phyloP scores from a whole-genome alignment of 2,329 filamentous ascomycete genomes.

The Penicillium sp. region DNA sequence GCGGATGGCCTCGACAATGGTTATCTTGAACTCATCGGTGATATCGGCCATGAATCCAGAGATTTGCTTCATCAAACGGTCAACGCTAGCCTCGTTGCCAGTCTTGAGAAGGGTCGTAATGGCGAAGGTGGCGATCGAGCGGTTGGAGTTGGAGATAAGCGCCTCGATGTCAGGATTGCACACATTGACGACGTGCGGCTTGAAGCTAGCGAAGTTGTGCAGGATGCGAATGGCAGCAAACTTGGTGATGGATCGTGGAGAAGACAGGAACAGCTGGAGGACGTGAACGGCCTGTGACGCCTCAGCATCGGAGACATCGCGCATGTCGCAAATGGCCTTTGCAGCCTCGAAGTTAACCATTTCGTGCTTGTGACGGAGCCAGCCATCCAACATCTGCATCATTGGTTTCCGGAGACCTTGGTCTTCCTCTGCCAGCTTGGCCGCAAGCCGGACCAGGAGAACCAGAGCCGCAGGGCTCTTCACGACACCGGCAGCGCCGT shows the following conservation, averaged over 20 bases:
- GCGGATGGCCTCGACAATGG: constrained; percentile 97
- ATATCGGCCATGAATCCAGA: constrained; percentile 98
- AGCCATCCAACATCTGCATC: constrained; percentile 94
- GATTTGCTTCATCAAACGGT: constrained; percentile 98
- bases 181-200: constrained; percentile 83
- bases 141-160: constrained; percentile 93
- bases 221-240: constrained; percentile 95
- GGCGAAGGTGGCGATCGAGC: constrained; percentile 95
- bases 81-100: constrained; percentile 94
- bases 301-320: constrained; percentile 87
- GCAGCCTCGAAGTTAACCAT: constrained; percentile 99
- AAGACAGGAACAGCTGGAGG: constrained; percentile 93
- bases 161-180: constrained; percentile 98
- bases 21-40: constrained; percentile 99
- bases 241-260: constrained; percentile 91
- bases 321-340: constrained; percentile 94
- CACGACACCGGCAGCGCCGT: constrained; percentile 82
- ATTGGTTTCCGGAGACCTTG: constrained; percentile 85
- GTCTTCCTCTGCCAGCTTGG: constrained; percentile 93
- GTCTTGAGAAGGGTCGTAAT: constrained; percentile 98
- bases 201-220: constrained; percentile 94
- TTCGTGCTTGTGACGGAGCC: constrained; percentile 97
- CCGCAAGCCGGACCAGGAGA: constrained; percentile 86
- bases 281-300: constrained; percentile 91
- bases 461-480: constrained; percentile 93